Conservation (phyloP, 2,329 filamentous ascomycete species). For the Colletotrichum euphorbiae region DNA sequence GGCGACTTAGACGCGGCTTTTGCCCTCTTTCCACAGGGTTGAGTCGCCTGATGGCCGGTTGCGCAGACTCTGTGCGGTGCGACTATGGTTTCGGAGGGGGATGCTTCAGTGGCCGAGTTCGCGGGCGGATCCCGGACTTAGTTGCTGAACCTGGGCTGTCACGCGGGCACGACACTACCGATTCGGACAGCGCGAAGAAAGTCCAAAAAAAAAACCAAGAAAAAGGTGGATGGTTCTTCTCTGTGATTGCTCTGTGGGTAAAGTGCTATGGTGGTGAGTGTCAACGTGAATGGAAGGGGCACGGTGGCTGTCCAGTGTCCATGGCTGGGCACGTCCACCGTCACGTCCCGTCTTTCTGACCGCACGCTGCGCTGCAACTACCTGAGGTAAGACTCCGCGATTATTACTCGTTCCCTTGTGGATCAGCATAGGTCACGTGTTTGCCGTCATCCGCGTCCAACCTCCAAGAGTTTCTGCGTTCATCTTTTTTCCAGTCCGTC, state of each 20-base stretch:
- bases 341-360: slow-evolving; percentile 27
- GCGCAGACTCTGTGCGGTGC: slow-evolving; percentile 45
- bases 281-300: slow-evolving; percentile 4
- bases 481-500: slow-evolving; percentile 39
- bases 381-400: slow-evolving; percentile 31
- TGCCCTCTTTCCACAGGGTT: slow-evolving; percentile 46
- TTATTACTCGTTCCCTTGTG: slow-evolving; percentile 38
- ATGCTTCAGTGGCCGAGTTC: slow-evolving; percentile 29
- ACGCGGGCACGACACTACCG: neutral
- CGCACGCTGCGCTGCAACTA: slow-evolving; percentile 26
- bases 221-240: neutral
- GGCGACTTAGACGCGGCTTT: slow-evolving; percentile 1
- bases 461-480: slow-evolving; percentile 41
- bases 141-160: slow-evolving; percentile 8
- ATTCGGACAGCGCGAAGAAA: neutral
- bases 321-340: slow-evolving; percentile 28
- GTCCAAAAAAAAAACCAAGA: no score
- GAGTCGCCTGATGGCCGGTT: slow-evolving; percentile 47
- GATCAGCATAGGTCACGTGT: slow-evolving; percentile 39
- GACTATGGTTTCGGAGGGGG: slow-evolving; percentile 45
- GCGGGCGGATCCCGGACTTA: slow-evolving; percentile 11
- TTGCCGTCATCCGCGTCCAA: slow-evolving; percentile 39
- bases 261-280: slow-evolving; percentile 4
- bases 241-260: neutral
- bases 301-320: slow-evolving; percentile 34